A percentile compares a stretch with the other conserved stretches of the same genome.
Conservation (phyloP, 2,329 filamentous ascomycete species). For the Daldinia sp. region DNA sequence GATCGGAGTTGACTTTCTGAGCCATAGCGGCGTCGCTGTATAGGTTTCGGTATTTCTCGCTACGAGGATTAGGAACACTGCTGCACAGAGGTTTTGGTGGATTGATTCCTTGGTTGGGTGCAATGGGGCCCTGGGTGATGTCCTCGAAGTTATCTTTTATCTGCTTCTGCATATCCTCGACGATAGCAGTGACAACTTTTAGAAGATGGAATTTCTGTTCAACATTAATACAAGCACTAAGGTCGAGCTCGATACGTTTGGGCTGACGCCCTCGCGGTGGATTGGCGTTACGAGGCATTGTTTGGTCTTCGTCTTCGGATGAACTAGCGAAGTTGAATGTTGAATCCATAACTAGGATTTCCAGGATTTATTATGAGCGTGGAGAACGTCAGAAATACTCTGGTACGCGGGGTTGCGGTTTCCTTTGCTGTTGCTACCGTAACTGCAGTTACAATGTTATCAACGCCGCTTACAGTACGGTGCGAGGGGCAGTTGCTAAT, state of each 20-base stretch:
- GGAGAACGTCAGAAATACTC: neutral
- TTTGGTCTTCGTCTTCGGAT: slow-evolving; percentile 40
- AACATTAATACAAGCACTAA: slow-evolving; percentile 58
- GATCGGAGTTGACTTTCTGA: neutral
- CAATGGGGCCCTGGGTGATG: slow-evolving; percentile 48
- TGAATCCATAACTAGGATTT: slow-evolving; percentile 21
- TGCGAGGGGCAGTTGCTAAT: neutral
- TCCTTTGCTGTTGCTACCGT: neutral
- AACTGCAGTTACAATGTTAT: neutral
- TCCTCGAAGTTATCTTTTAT: slow-evolving; percentile 62
- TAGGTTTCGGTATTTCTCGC: slow-evolving; percentile 43
- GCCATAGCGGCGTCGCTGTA: slow-evolving; percentile 41
- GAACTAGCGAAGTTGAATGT: slow-evolving; percentile 26
- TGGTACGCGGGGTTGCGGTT: neutral
- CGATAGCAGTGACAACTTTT: slow-evolving; percentile 60
- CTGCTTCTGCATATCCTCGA: slow-evolving; percentile 63
- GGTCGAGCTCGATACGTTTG: slow-evolving; percentile 57
- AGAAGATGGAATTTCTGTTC: slow-evolving; percentile 62
- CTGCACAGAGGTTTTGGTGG: slow-evolving; percentile 44
- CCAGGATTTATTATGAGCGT: slow-evolving; percentile 2
- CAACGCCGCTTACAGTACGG: slow-evolving; percentile 1
- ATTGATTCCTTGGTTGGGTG: slow-evolving; percentile 39
- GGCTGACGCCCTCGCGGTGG: slow-evolving; percentile 36
- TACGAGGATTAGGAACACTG: slow-evolving; percentile 49
- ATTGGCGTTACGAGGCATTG: slow-evolving; percentile 23